phyloP scores from a whole-genome alignment of 768 basidiomycete species.

The Suillus sp. region DNA sequence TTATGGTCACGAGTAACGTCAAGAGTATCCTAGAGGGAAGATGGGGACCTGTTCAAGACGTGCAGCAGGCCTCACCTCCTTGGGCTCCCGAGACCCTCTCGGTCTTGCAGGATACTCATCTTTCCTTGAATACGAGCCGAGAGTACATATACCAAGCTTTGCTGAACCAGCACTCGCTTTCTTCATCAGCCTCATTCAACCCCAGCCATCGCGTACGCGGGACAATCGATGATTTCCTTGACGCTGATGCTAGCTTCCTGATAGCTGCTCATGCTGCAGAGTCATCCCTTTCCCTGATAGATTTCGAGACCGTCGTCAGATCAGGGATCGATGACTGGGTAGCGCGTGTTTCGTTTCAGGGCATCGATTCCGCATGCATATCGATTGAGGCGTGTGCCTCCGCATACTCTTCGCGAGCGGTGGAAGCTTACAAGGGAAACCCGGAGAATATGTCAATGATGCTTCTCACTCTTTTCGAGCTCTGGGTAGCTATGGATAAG shows the following conservation, averaged over 20 bases:
- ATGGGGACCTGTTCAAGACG: slow-evolving; percentile 38
- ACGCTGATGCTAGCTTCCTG: slow-evolving; percentile 19
- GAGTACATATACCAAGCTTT: slow-evolving; percentile 31
- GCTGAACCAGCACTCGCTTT: not conserved
- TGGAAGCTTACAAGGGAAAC: slow-evolving; percentile 30
- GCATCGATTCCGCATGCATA: slow-evolving; percentile 19
- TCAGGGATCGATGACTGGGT: slow-evolving; percentile 39
- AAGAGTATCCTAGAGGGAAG: slow-evolving; percentile 30
- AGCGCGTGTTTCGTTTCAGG: slow-evolving; percentile 10
- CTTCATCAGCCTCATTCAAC: not conserved
- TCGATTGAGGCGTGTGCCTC: slow-evolving; percentile 26
- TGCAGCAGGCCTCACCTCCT: slow-evolving; percentile 27
- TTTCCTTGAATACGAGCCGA: slow-evolving; percentile 36
- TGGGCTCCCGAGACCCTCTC: slow-evolving; percentile 37
- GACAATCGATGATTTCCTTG: slow-evolving; percentile 23
- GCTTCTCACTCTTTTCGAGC: slow-evolving; percentile 41
- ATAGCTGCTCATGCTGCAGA: slow-evolving; percentile 16
- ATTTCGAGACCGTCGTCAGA: slow-evolving; percentile 40
- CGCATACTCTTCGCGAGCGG: slow-evolving; percentile 32
- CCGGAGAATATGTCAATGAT: slow-evolving; percentile 45
- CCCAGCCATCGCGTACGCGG: slow-evolving; percentile 17
- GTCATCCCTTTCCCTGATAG: slow-evolving; percentile 29
- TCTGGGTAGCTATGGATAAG: slow-evolving; percentile 40
- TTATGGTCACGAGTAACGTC: slow-evolving; percentile 20
- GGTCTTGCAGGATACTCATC: slow-evolving; percentile 31